Evolutionary conservation across 345 rosid species (phyloP), one percentile per base, ranked within the genome.

Genomic region (Fremontodendron californicum): DNA sequence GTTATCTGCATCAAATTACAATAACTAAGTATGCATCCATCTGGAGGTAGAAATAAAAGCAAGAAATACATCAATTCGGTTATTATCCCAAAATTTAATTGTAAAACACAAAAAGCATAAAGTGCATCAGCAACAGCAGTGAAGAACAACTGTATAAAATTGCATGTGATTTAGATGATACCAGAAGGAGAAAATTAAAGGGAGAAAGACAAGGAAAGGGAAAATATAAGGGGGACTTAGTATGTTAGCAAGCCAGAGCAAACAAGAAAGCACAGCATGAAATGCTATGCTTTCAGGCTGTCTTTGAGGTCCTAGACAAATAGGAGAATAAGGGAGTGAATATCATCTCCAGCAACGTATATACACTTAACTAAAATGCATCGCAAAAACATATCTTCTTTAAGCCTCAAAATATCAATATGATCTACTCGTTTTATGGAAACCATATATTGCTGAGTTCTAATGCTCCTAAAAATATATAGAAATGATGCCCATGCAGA

Each of bases 1-100:
- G 98, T 91, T 75, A 93, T 68, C 99, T 96, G 89, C 81, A 82
- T 69, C 77, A 88, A 77, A 79, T 72, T 48, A 81, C 82, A 73
- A 58, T 33, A 18, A 78, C 79, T 82, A 74, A 86, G 52, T 37
- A 82, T 66, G 75, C 75, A 81, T 62, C 66, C 74, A 61, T 71
- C 35, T 62, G n/a, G 15, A 81, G 27, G 49, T 73, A 60, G 12
- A 52, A 54, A 51, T 66, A 51, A 29, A 23, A 61, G 37, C 52
- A 69, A 78, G 52, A 58, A 54, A 35, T 37, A 45, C 15, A 58
- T 37, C 54, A 68, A 3, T 37, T 52, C 4, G 75, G 37, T 31
- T 48, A 70, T 19, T 6, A 18, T 9, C 25, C 54, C 0, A 9
- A 37, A 55, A 68, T 39, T 77, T 73, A 49, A 45, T 8, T 54